Evolutionary conservation across 805 yeast genomes (phyloP).

Genomic region (Metschnikowia lunata): DNA sequence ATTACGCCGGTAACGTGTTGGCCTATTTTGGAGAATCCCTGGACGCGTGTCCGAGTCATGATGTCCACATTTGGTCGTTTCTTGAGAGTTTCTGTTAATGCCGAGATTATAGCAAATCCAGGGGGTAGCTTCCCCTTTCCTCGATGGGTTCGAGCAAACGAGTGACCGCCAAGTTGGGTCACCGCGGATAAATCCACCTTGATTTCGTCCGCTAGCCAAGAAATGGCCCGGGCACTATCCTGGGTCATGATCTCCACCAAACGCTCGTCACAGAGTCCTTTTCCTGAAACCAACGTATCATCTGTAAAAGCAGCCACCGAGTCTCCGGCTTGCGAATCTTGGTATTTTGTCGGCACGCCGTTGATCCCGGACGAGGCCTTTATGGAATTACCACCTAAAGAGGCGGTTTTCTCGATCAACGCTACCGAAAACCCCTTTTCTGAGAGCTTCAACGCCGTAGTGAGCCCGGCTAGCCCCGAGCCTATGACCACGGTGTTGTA

Average conservation of each 20-base stretch:
- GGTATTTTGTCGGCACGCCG: slow-evolving; percentile 33
- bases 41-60: slow-evolving; percentile 15
- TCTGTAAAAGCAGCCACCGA: slow-evolving; percentile 21
- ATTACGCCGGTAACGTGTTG: slow-evolving; percentile 40
- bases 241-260: slow-evolving; percentile 24
- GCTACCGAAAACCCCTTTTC: slow-evolving; percentile 39
- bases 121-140: slow-evolving; percentile 48
- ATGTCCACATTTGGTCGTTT: slow-evolving; percentile 22
- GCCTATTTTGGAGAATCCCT: slow-evolving; percentile 23
- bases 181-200: slow-evolving; percentile 30
- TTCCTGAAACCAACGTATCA: slow-evolving; percentile 35
- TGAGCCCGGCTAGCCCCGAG: slow-evolving; percentile 54
- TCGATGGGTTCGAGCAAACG: slow-evolving; percentile 36
- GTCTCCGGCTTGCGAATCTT: slow-evolving; percentile 21
- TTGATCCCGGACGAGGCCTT: slow-evolving; percentile 63
- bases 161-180: slow-evolving; percentile 38
- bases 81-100: slow-evolving; percentile 37
- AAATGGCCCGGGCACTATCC: slow-evolving; percentile 28
- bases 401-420: slow-evolving; percentile 45
- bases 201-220: slow-evolving; percentile 28
- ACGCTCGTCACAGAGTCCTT: slow-evolving; percentile 21
- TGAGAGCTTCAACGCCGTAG: slow-evolving; percentile 38
- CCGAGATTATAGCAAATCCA: slow-evolving; percentile 53
- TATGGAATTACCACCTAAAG: slow-evolving; percentile 55
- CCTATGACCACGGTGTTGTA: slow-evolving; percentile 42